phyloP scores from a whole-genome alignment of 2,329 filamentous ascomycete species.

The Fusarium sp. region DNA sequence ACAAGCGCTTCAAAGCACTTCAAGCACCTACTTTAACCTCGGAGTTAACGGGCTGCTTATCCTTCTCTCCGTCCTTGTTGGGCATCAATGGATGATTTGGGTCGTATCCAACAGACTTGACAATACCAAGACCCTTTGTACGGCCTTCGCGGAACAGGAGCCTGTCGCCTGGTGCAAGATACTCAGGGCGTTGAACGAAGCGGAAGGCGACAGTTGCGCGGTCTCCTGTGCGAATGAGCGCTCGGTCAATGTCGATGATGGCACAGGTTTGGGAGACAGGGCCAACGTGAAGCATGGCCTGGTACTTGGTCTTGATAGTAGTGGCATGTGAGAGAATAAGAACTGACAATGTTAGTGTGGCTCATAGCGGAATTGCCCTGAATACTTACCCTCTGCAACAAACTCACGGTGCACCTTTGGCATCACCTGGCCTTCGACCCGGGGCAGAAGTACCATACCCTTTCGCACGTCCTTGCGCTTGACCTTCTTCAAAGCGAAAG shows the following conservation, averaged over 20 bases:
- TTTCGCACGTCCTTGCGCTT: constrained; percentile 93
- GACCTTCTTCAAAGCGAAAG: constrained; percentile 87
- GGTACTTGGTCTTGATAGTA: constrained; percentile 95
- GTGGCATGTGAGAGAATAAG: constrained; percentile 95
- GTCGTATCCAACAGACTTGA: constrained; percentile 91
- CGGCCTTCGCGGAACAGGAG: constrained; percentile 92
- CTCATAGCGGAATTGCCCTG: too few species aligned
- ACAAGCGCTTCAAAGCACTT: constrained; percentile 6
- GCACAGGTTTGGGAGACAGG: constrained; percentile 94
- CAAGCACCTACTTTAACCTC: constrained; percentile 40
- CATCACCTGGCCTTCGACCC: constrained; percentile 73
- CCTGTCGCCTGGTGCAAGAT: constrained; percentile 85
- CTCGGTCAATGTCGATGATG: constrained; percentile 97
- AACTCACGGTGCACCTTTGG: constrained; percentile 80
- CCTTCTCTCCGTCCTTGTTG: constrained; percentile 23
- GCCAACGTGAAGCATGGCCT: constrained; percentile 97
- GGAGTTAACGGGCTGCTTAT: constrained; percentile 28
- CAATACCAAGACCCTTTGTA: constrained; percentile 94
- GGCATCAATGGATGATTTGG: constrained; percentile 56
- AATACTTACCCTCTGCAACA: constrained; percentile 72
- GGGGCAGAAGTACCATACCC: constrained; percentile 95
- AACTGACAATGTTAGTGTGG: constrained; percentile 58
- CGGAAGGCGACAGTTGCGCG: constrained; percentile 93
- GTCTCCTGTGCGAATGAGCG: constrained; percentile 92
- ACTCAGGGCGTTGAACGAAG: constrained; percentile 94